These are phyloP conservation scores for Kwoniella mangroviensis DNA, from an alignment of 768 basidiomycete genomes.

Conservation along the genomic window DNA sequence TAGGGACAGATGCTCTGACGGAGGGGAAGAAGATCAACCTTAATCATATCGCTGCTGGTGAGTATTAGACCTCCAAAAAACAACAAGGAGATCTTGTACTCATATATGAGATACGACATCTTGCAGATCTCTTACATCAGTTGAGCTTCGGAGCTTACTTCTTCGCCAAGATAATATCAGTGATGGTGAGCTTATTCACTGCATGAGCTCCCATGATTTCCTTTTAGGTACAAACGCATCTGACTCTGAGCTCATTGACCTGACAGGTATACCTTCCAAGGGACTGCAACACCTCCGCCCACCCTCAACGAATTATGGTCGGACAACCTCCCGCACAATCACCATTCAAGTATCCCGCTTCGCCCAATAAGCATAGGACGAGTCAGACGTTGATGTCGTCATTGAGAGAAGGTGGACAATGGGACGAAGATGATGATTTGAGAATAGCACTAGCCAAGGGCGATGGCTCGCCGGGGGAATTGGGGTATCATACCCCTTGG, in stretches of 20 bases:
- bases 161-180: slow-evolving; percentile 35
- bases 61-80: slow-evolving; percentile 6
- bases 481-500: background rate
- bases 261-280: slow-evolving; percentile 41
- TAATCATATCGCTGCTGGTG: slow-evolving; percentile 21
- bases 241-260: no score
- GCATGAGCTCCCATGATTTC: no score
- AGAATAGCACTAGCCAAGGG: slow-evolving; percentile 3
- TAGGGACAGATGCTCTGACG: slow-evolving; percentile 42
- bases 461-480: background rate
- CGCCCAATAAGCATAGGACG: slow-evolving; percentile 16
- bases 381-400: slow-evolving; percentile 39
- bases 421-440: slow-evolving; percentile 43
- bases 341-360: background rate
- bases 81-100: background rate
- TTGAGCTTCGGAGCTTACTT: slow-evolving; percentile 28
- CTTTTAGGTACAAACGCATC: background rate
- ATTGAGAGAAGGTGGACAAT: slow-evolving; percentile 46
- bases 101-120: background rate
- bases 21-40: slow-evolving; percentile 28
- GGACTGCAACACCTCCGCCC: slow-evolving; percentile 12
- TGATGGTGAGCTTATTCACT: slow-evolving; percentile 10
- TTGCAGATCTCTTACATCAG: slow-evolving; percentile 30
- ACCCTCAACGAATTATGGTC: slow-evolving; percentile 36
- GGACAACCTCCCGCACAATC: background rate